phyloP scores from a whole-genome alignment of 2,329 filamentous ascomycete genomes.

The Acrocalymma vagum region DNA sequence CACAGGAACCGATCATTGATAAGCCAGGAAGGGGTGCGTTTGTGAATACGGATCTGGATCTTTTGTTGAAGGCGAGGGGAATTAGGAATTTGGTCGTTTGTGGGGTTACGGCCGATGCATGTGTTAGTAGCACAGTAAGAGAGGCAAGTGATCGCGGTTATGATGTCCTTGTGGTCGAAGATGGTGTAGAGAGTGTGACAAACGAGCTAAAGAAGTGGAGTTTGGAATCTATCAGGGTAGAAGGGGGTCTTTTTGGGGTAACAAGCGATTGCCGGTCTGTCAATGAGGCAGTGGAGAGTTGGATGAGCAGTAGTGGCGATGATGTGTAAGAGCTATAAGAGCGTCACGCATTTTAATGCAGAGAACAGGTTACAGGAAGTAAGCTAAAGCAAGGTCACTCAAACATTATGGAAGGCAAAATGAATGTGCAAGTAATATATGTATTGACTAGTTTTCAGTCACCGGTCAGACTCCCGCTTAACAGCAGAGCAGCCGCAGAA shows the following conservation, averaged over 20 bases:
- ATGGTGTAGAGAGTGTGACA: constrained; percentile 50
- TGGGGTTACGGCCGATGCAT: constrained; percentile 66
- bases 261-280: constrained; percentile 29
- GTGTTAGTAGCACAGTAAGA: constrained; percentile 63
- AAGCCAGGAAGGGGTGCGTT: constrained; percentile 65
- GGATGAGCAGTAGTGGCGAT: constrained; percentile 13
- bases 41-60: constrained; percentile 63
- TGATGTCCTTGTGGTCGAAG: constrained; percentile 61
- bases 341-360: not conserved
- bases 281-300: constrained; percentile 31
- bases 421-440: constrained; percentile 19
- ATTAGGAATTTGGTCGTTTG: constrained; percentile 62
- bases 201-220: constrained; percentile 39
- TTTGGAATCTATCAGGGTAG: constrained; percentile 33
- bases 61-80: constrained; percentile 59
- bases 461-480: constrained; percentile 19
- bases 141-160: constrained; percentile 65
- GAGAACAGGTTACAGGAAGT: constrained; percentile 1
- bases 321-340: too few relatives aligned
- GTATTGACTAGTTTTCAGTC: constrained; percentile 39
- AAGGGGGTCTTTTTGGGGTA: constrained; percentile 40
- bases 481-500: constrained; percentile 16
- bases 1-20: constrained; percentile 60
- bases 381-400: constrained; percentile 5
- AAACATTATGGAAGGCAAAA: not conserved